Evolutionary conservation across 2,329 filamentous ascomycete genomes (phyloP), one percentile per base, ranked within the genome.

Genomic region (Amylocarpus encephaloides): DNA sequence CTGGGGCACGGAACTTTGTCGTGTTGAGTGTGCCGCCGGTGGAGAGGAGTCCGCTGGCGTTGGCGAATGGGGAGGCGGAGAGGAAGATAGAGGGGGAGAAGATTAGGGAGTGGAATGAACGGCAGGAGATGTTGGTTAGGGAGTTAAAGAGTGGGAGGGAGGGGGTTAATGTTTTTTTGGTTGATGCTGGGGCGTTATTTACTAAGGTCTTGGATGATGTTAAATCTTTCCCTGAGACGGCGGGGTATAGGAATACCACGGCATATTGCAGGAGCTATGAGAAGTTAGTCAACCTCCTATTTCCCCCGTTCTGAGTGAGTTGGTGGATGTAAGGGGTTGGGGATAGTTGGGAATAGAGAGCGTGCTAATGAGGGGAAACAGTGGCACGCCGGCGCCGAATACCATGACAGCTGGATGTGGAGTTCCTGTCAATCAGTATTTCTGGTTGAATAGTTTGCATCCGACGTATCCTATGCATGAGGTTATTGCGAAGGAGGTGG

Each of bases 391-490:
- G 2, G 62, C 66, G 1, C 59, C 61, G 34, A 65, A 75, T 46
- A 72, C 68, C 3, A 63, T 71, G 32, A 65, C 65, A 43, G 59
- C 68, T 5, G 71, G 68, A 43, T 84, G 81, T 61, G 69, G 70
- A 1, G 64, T 78, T 40, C 68, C 77, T 0, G 78, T 82, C 2
- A 77, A 83, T 60, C 67, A 83, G 66, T 84, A 83, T 62, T 75
- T 84, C 58, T 85, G 80, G 81, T 67, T 83, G 29, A 83, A 85
- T 58, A 70, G 65, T 35, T 63, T 85, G 55, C 82, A 85, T 60
- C 81, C 82, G n/a, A 84, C 80, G 0, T 80, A 76, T 61, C 73
- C 78, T 0, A 73, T 83, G 47, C 80, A 84, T 55, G 77, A 82
- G 46, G 75, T 76, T 5, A 73, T 81, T 6, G 81, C 80, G 0